Evolutionary conservation across 2,329 filamentous ascomycete species (phyloP).

Genomic region (Aspergillus puulaauensis): DNA sequence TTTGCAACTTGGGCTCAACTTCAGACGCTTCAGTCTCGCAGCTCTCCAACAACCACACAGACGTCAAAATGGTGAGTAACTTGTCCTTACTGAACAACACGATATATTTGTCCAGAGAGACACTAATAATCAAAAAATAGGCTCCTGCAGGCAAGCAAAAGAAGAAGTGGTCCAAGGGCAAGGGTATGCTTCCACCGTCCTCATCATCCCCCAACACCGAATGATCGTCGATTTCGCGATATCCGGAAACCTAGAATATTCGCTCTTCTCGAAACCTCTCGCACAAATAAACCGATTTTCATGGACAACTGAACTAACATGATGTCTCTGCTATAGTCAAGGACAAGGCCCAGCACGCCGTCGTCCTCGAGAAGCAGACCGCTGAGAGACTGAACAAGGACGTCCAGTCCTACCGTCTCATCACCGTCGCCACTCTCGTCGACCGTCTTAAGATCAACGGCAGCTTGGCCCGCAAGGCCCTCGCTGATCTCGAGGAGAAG

Average conservation of each 20-base stretch:
- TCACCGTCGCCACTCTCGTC: constrained; percentile 97
- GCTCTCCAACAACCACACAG: constrained; percentile 36
- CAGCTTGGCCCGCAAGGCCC: constrained; percentile 85
- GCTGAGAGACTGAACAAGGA: constrained; percentile 99
- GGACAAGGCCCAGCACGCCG: constrained; percentile 99
- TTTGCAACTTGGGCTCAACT: constrained; percentile 34
- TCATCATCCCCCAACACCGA: constrained; percentile 9
- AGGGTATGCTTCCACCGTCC: constrained; percentile 45
- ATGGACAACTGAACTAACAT: constrained; percentile 7
- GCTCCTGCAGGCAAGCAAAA: constrained; percentile 54
- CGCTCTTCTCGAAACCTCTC: not conserved
- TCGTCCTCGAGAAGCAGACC: constrained; percentile 97
- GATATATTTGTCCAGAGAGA: not conserved
- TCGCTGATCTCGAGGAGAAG: constrained; percentile 94
- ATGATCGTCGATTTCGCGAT: constrained; percentile 9
- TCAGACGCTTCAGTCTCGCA: constrained; percentile 23
- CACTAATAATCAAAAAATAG: constrained; percentile 28
- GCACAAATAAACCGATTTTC: not conserved
- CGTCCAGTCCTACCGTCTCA: constrained; percentile 99
- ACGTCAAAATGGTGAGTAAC: constrained; percentile 40
- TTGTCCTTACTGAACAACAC: not conserved
- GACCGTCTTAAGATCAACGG: constrained; percentile 99
- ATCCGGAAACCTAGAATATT: not conserved
- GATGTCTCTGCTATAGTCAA: constrained; percentile 65
- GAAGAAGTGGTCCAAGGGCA: constrained; percentile 60